Percentiles rank a stretch among this genome's conserved stretches.
These are phyloP conservation scores for Pythium pectinolyticum DNA, from an alignment of 352 stramenopile genomes.

Conservation along the genomic window DNA sequence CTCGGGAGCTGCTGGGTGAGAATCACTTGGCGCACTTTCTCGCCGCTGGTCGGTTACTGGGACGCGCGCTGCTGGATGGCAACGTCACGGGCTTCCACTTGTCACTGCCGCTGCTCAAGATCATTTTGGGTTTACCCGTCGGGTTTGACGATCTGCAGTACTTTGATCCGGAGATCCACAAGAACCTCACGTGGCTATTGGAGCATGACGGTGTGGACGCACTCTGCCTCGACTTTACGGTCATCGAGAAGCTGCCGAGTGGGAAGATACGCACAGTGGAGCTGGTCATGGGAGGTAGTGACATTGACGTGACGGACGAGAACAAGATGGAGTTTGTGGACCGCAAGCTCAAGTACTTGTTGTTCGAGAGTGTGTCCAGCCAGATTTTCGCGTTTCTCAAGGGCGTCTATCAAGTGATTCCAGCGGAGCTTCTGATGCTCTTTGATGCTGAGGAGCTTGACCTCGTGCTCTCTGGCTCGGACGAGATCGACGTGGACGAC, in stretches of 20 bases:
- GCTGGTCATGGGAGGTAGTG: conserved; percentile 89
- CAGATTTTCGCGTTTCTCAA: conserved; percentile 91
- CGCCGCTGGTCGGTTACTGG: conserved; percentile 45
- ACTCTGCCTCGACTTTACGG: conserved; percentile 74
- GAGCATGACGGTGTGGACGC: conserved; percentile 65
- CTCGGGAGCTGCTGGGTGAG: conserved; percentile 25
- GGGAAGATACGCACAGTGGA: conserved; percentile 71
- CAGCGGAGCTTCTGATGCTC: conserved; percentile 81
- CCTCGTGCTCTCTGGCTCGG: conserved; percentile 90
- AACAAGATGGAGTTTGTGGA: conserved; percentile 97
- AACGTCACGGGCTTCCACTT: conserved; percentile 79
- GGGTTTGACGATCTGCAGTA: conserved; percentile 83
- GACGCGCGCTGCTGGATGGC: conserved; percentile 61
- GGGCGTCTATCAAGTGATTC: conserved; percentile 92
- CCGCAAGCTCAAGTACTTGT: conserved; percentile 92
- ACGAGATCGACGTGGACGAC: conserved; percentile 89
- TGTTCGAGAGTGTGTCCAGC: conserved; percentile 89
- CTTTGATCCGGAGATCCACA: conserved; percentile 74
- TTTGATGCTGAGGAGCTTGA: conserved; percentile 96
- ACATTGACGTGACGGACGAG: conserved; percentile 90
- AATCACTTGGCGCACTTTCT: conserved; percentile 46
- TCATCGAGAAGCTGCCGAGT: conserved; percentile 52
- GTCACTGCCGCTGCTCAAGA: conserved; percentile 78
- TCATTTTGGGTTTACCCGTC: conserved; percentile 76
- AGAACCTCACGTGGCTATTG: conserved; percentile 61